Conservation (phyloP, 257 asterid genomes). For the Leptodermis oblonga region DNA sequence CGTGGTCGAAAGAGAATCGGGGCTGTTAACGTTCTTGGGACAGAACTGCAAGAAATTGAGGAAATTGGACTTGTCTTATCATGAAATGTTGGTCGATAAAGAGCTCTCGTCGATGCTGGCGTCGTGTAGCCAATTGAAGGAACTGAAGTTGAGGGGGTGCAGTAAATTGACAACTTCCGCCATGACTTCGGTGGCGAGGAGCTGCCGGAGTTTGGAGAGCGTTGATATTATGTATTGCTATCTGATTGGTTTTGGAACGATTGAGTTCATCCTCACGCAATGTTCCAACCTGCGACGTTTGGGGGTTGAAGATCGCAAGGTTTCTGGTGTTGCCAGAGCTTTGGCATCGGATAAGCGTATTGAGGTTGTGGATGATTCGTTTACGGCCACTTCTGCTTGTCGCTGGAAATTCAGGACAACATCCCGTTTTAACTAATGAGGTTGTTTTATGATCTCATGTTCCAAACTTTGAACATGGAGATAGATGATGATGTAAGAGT, state of each 20-base stretch:
- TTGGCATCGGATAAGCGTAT: conserved; percentile 37
- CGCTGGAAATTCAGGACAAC: neutral
- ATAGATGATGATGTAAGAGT: neutral
- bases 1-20: conserved; percentile 58
- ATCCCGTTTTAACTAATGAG: neutral
- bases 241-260: conserved; percentile 41
- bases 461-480: neutral
- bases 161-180: conserved; percentile 33
- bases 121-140: conserved; percentile 48
- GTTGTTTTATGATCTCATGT: neutral
- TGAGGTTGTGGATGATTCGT: conserved; percentile 36
- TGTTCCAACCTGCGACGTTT: conserved; percentile 34
- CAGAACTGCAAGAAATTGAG: conserved; percentile 55
- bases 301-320: conserved; percentile 54
- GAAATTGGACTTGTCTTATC: conserved; percentile 69
- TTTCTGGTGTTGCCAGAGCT: conserved; percentile 35
- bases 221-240: conserved; percentile 50
- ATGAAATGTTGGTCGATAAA: conserved; percentile 60
- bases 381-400: neutral
- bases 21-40: conserved; percentile 56
- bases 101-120: conserved; percentile 63
- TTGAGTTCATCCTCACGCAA: conserved; percentile 45
- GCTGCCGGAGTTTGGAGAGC: conserved; percentile 39
- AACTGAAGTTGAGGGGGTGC: conserved; percentile 72
- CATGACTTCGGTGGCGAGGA: conserved; percentile 29